These are phyloP conservation scores for Plantago rigida DNA, from an alignment of 305 asterid genomes.

Conservation along the genomic window DNA sequence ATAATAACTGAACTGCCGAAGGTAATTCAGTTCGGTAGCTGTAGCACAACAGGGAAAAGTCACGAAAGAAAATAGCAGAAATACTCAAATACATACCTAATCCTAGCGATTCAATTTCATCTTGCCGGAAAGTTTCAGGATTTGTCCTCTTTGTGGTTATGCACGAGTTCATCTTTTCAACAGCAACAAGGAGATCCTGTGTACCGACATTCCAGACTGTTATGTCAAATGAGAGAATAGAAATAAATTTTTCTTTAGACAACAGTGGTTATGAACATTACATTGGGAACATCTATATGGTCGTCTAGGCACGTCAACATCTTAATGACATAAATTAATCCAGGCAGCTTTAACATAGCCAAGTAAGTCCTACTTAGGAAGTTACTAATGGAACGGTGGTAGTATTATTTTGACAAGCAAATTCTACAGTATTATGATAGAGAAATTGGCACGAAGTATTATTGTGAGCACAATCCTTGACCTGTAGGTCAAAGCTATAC, in stretches of 20 bases:
- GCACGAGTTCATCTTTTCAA: conserved; percentile 61
- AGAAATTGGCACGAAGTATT: background rate
- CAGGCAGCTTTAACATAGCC: background rate
- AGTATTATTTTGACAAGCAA: no score
- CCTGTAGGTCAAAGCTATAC: background rate
- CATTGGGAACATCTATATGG: background rate
- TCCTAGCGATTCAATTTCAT: conserved; percentile 51
- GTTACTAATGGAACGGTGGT: no score
- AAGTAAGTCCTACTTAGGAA: background rate
- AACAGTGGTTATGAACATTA: no score
- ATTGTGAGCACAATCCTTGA: no score
- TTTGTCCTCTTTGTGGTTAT: conserved; percentile 38
- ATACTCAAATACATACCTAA: conserved; percentile 39
- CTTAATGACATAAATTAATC: background rate
- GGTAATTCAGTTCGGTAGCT: conserved; percentile 1
- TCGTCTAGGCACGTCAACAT: background rate
- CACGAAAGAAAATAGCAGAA: conserved; percentile 3
- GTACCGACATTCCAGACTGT: conserved; percentile 10
- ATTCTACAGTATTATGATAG: background rate
- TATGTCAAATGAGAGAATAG: background rate
- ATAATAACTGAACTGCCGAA: background rate
- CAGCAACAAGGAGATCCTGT: conserved; percentile 65
- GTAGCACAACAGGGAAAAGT: background rate
- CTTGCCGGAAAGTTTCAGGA: conserved; percentile 44
- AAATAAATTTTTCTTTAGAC: background rate